A percentile compares a stretch with the other conserved stretches of the same genome.
Conservation (phyloP, 306 rosid species). For the Quercus ilex region DNA sequence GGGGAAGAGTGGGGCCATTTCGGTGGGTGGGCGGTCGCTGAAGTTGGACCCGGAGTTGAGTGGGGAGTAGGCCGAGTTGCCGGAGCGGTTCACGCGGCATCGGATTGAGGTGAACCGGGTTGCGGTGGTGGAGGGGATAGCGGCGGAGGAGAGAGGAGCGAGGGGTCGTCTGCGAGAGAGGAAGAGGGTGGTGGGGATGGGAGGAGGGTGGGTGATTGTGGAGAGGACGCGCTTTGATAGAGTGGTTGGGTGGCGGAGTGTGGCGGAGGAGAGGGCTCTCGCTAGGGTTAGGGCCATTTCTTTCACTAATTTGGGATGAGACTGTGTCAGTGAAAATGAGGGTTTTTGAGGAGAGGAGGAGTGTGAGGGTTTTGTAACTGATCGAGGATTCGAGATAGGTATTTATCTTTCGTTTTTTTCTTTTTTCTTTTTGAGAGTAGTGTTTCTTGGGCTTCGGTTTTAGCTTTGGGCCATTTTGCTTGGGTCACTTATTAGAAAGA, state of each 20-base stretch:
- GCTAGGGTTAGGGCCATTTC: constrained; percentile 55
- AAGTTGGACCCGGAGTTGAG: constrained; percentile 66
- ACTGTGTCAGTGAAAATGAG: not conserved
- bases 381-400: no score
- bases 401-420: no score
- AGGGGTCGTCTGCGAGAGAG: constrained; percentile 35
- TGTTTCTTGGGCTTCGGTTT: not conserved
- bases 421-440: no score
- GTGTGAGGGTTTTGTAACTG: not conserved
- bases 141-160: constrained; percentile 43
- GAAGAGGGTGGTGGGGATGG: constrained; percentile 27
- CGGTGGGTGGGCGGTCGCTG: constrained; percentile 90
- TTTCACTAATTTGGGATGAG: not conserved
- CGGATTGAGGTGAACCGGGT: constrained; percentile 49
- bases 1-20: constrained; percentile 96
- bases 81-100: constrained; percentile 68
- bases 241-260: constrained; percentile 28
- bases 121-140: constrained; percentile 11
- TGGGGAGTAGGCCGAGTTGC: constrained; percentile 74
- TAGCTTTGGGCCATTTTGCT: not conserved
- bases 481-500: no score
- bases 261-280: constrained; percentile 33
- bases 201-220: constrained; percentile 32
- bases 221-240: constrained; percentile 41
- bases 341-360: not conserved